A percentile compares a stretch with the other conserved stretches of the same genome.
Conservation (phyloP, 192 early-diverging fungal species). For the Umbelopsis sp. region DNA sequence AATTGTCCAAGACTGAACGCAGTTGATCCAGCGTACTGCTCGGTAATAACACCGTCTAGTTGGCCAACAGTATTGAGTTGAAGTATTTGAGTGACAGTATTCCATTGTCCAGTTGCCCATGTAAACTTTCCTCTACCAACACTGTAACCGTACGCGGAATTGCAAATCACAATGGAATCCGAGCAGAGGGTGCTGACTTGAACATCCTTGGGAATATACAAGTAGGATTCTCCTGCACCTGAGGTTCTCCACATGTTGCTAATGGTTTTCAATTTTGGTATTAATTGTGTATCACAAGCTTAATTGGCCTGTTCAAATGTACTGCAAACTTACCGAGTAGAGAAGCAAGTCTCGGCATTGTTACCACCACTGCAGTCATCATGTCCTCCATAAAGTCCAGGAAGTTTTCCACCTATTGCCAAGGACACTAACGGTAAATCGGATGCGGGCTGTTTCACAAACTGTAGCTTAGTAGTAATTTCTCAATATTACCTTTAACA, state of each 20-base stretch:
- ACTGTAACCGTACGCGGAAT: conserved; percentile 41
- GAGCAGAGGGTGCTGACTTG: conserved; percentile 25
- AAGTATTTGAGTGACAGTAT: conserved; percentile 34
- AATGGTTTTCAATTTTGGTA: neutral
- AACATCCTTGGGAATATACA: conserved; percentile 27
- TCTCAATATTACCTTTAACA: conserved; percentile 35
- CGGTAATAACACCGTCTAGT: neutral
- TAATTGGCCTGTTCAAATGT: no score
- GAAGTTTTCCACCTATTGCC: conserved; percentile 51
- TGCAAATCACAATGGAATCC: conserved; percentile 34
- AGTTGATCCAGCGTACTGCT: neutral
- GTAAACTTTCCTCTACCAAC: conserved; percentile 44
- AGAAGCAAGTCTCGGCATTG: conserved; percentile 51
- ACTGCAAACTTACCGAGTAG: conserved; percentile 44
- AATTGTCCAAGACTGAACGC: neutral
- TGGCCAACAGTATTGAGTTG: neutral
- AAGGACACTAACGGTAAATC: neutral
- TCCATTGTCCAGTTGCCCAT: conserved; percentile 41
- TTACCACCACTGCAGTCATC: conserved; percentile 52
- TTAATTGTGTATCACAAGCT: neutral
- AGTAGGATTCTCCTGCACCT: conserved; percentile 45
- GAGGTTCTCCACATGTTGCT: conserved; percentile 39
- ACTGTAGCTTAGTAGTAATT: neutral
- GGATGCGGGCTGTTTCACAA: no score
- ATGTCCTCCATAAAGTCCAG: conserved; percentile 56